These are phyloP conservation scores for Saccharomyces mikatae DNA, from an alignment of 805 yeast genomes.

Conservation along the genomic window DNA sequence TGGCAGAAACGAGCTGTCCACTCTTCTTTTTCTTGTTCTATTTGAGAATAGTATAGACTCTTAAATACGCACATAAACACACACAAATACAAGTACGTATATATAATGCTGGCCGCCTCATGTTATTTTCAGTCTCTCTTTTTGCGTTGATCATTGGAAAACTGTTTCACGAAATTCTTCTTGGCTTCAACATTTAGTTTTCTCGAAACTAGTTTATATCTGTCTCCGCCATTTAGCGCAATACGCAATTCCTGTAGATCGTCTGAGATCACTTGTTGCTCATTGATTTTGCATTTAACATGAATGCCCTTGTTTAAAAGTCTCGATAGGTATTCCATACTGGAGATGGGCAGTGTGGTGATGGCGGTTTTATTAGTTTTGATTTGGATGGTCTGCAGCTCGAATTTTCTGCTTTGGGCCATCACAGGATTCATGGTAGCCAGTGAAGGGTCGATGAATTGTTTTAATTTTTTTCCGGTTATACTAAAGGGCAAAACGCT, in stretches of 20 bases:
- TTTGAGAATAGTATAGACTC: background rate
- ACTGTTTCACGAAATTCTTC: conserved; percentile 34
- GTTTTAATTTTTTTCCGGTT: conserved; percentile 14
- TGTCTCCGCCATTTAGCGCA: conserved; percentile 38
- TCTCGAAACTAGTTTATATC: conserved; percentile 41
- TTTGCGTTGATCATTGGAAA: conserved; percentile 8
- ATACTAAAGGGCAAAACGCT: conserved; percentile 54
- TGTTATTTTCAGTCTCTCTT: background rate
- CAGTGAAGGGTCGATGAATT: conserved; percentile 10
- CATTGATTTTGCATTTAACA: conserved; percentile 20
- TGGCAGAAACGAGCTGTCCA: background rate
- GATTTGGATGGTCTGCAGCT: conserved; percentile 20
- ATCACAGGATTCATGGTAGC: background rate
- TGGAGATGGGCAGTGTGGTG: conserved; percentile 25
- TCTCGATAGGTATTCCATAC: conserved; percentile 13
- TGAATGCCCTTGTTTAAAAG: conserved; percentile 15
- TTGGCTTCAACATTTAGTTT: conserved; percentile 39
- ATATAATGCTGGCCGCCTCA: too few species aligned
- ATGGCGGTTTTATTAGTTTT: conserved; percentile 27
- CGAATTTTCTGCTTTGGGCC: background rate
- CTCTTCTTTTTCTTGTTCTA: background rate
- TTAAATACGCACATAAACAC: background rate
- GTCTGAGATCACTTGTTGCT: conserved; percentile 15
- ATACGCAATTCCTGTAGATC: conserved; percentile 24
- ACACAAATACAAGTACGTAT: background rate